These are phyloP conservation scores for Leccinum pseudoinsigne DNA, from an alignment of 1,284 basidiomycete species.

Conservation along the genomic window DNA sequence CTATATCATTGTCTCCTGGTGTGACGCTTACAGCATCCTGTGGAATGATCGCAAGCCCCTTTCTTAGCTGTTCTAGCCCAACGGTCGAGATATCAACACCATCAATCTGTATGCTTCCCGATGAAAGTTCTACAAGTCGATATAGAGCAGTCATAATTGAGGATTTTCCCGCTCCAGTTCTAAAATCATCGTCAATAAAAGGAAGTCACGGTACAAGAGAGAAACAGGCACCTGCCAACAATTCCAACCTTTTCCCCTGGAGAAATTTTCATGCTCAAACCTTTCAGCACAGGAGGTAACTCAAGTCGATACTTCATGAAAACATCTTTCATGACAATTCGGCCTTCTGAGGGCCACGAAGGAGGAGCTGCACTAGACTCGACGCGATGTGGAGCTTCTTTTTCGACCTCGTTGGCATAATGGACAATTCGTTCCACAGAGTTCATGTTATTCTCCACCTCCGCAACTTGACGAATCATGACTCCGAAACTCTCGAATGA, in stretches of 20 bases:
- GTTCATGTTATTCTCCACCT: slow-evolving; percentile 93
- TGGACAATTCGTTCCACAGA: slow-evolving; percentile 83
- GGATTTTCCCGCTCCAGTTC: slow-evolving; percentile 79
- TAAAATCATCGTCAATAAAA: slow-evolving; percentile 24
- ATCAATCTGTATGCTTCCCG: slow-evolving; percentile 67
- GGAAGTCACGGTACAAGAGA: background rate
- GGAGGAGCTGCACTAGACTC: slow-evolving; percentile 46
- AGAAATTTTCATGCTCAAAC: slow-evolving; percentile 60
- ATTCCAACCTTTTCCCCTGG: slow-evolving; percentile 91
- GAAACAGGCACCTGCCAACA: slow-evolving; percentile 55
- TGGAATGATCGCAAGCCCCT: slow-evolving; percentile 81
- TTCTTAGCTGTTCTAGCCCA: slow-evolving; percentile 66
- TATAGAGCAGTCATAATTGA: slow-evolving; percentile 61
- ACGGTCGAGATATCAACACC: slow-evolving; percentile 67
- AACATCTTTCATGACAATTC: slow-evolving; percentile 61
- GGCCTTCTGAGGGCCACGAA: slow-evolving; percentile 69
- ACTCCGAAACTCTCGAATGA: slow-evolving; percentile 65
- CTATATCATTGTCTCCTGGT: background rate
- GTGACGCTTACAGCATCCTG: slow-evolving; percentile 73
- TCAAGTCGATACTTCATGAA: slow-evolving; percentile 73
- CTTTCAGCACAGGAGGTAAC: slow-evolving; percentile 67
- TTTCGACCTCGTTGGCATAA: slow-evolving; percentile 60
- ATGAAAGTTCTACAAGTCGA: slow-evolving; percentile 62
- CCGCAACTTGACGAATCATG: slow-evolving; percentile 82
- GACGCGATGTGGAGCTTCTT: slow-evolving; percentile 77